phyloP scores from a whole-genome alignment of 345 rosid genomes.

The Gossypium arboreum region DNA sequence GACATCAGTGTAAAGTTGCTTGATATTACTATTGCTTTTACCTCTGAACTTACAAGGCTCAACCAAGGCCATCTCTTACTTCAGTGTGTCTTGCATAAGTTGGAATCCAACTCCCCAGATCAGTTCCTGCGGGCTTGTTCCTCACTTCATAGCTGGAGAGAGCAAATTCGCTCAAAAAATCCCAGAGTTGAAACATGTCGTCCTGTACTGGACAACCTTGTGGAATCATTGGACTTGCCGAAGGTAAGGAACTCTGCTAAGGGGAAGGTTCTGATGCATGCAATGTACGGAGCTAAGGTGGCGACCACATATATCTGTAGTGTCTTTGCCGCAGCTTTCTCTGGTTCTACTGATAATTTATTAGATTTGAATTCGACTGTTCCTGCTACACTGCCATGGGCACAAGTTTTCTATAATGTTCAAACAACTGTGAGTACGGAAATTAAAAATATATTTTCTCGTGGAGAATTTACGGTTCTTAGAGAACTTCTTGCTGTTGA shows the following conservation, averaged over 20 bases:
- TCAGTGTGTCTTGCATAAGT: conserved; percentile 59
- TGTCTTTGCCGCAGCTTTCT: conserved; percentile 66
- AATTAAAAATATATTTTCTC: conserved; percentile 42
- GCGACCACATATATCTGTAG: conserved; percentile 71
- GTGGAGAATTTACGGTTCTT: conserved; percentile 36
- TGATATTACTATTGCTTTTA: conserved; percentile 71
- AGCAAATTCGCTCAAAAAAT: conserved; percentile 55
- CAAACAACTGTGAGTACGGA: conserved; percentile 49
- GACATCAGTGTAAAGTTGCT: conserved; percentile 83
- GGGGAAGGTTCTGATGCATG: conserved; percentile 86
- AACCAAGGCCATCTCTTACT: conserved; percentile 80
- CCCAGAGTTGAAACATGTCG: conserved; percentile 57
- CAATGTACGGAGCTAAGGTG: conserved; percentile 85
- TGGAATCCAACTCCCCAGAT: conserved; percentile 48
- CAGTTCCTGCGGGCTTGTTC: conserved; percentile 50
- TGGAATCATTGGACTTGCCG: conserved; percentile 54
- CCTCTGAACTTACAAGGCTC: conserved; percentile 73
- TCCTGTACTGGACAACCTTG: conserved; percentile 52
- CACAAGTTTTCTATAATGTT: conserved; percentile 47
- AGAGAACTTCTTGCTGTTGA: conserved; percentile 67
- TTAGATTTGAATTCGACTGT: conserved; percentile 36
- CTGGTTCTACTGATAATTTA: conserved; percentile 57
- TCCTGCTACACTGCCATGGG: conserved; percentile 52
- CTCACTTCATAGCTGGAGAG: conserved; percentile 76
- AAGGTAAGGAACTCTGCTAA: conserved; percentile 87